Evolutionary conservation across 768 basidiomycete genomes (phyloP).

Genomic region (Russula brevipes): DNA sequence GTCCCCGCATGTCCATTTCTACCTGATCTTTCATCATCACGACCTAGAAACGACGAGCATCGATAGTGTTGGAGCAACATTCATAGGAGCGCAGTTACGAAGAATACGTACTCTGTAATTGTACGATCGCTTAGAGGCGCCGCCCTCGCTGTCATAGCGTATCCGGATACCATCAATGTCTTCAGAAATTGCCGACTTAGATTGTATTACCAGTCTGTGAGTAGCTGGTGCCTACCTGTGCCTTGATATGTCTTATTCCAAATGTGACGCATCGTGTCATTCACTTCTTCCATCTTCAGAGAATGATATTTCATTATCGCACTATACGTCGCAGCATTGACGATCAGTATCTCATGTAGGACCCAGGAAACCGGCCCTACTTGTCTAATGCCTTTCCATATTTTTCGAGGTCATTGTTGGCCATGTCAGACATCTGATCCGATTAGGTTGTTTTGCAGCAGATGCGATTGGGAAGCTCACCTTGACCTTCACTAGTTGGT

Average conservation of each 20-base stretch:
- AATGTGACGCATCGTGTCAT: conserved; percentile 92
- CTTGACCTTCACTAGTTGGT: conserved; percentile 93
- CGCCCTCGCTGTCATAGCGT: conserved; percentile 87
- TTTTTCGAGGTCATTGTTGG: conserved; percentile 95
- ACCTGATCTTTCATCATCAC: conserved; percentile 99
- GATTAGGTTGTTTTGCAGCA: not conserved
- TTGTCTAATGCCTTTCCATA: conserved; percentile 96
- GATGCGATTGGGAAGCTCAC: conserved; percentile 37
- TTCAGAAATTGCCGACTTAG: conserved; percentile 31
- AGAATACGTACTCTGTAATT: conserved; percentile 77
- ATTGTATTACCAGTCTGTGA: not conserved
- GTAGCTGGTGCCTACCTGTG: conserved; percentile 55
- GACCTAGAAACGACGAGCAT: conserved; percentile 48
- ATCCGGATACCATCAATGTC: conserved; percentile 98
- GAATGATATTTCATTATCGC: conserved; percentile 99
- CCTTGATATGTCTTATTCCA: conserved; percentile 99
- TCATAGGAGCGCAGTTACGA: not conserved
- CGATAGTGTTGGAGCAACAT: conserved; percentile 10
- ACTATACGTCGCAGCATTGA: conserved; percentile 40
- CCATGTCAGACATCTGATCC: conserved; percentile 90
- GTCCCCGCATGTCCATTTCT: conserved; percentile 99
- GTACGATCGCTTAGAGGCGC: conserved; percentile 86
- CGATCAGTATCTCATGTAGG: not conserved
- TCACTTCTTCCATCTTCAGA: conserved; percentile 99
- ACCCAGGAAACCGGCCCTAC: conserved; percentile 41